A percentile compares a stretch with the other conserved stretches of the same genome.
These are phyloP conservation scores for Alternaria angustiovoidea DNA, from an alignment of 2,329 filamentous ascomycete genomes.

Conservation along the genomic window DNA sequence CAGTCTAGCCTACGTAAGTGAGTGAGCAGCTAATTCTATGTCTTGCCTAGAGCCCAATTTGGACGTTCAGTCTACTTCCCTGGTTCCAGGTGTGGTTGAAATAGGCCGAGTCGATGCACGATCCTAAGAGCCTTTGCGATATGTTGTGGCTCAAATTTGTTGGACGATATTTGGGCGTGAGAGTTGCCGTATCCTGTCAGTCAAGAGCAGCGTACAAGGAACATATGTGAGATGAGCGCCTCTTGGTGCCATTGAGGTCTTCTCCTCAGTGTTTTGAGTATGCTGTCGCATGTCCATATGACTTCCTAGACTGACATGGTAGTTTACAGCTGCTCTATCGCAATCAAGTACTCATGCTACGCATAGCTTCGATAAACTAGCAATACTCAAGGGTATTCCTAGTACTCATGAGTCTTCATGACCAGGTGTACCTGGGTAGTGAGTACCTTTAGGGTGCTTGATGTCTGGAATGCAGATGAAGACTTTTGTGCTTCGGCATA, in stretches of 20 bases:
- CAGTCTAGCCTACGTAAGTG: too few species aligned
- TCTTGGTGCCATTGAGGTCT: neutral
- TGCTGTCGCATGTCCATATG: too few species aligned
- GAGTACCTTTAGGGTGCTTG: neutral
- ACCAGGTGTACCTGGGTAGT: neutral
- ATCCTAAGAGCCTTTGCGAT: neutral
- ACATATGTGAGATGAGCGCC: neutral
- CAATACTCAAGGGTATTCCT: too few species aligned
- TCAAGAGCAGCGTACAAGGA: neutral
- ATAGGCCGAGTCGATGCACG: neutral
- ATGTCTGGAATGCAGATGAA: neutral
- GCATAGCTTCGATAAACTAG: too few species aligned
- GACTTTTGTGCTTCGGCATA: neutral
- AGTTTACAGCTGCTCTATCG: too few species aligned
- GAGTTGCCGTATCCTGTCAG: neutral
- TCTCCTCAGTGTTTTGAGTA: neutral
- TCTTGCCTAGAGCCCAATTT: too few species aligned
- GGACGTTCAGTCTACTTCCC: neutral
- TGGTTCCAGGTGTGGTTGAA: neutral
- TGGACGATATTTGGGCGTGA: neutral
- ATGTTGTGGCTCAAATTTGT: neutral
- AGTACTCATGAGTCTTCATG: neutral
- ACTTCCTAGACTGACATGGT: too few species aligned
- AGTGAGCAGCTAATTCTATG: too few species aligned
- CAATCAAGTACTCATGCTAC: too few species aligned